Evolutionary conservation across 176 grass and related monocot species (phyloP), one percentile per base, ranked within the genome.

Genomic region (Aegilops speltoides): DNA sequence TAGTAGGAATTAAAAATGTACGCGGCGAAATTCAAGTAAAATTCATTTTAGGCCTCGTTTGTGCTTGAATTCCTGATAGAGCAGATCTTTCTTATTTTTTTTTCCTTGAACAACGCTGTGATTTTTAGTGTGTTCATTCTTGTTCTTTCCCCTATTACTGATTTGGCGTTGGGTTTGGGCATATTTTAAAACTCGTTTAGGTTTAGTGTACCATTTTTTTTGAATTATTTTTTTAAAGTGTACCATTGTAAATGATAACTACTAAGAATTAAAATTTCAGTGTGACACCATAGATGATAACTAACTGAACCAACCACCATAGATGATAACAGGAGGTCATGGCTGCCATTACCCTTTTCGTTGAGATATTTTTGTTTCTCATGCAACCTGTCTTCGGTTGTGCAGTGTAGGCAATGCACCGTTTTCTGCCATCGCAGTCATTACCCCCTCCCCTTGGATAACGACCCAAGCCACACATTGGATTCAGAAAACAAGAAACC

Each of bases 281-380:
- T 14, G 28, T 86, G 83, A 86, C 71, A 83, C 63, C 79, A 67
- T 7, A 25, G 31, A 73, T n/a, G 64, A 65, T n/a, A 79, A 57
- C 73, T 1, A 87, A 73, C 65, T 29, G 73, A 78, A 54, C 69
- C 46, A 81, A n/a, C n/a, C n/a, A n/a, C n/a, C n/a, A n/a, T n/a
- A n/a, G n/a, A n/a, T n/a, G n/a, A n/a, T n/a, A n/a, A n/a, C n/a
- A n/a, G n/a, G 76, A 68, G 20, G 80, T 64, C 66, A 69, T 64
- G 33, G 59, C 20, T 80, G 77, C 76, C 64, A 72, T 73, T 29
- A 73, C 31, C 23, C 74, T 50, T 56, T 76, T 81, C 28, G 20
- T 61, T 77, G 67, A 16, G 15, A 50, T 16, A 16, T 54, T 19
- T 19, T 17, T 6, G 69, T 40, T 60, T 61, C 26, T 17, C 34